These are phyloP conservation scores for Aspergillus sclerotioniger DNA, from an alignment of 495 filamentous ascomycete species.

Conservation along the genomic window DNA sequence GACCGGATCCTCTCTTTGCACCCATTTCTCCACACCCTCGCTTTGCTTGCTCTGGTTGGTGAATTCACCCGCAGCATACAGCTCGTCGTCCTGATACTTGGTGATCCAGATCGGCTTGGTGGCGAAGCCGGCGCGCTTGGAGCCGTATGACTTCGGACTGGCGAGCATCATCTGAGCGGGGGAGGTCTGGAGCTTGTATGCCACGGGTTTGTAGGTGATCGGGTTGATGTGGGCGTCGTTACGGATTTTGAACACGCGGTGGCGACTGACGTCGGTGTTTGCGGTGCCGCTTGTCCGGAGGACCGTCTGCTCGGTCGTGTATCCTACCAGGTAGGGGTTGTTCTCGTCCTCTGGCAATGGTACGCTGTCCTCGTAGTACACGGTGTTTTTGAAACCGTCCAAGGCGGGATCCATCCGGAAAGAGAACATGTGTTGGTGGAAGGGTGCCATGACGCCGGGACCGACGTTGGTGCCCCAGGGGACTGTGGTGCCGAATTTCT, in stretches of 20 bases:
- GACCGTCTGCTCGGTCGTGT: constrained; percentile 61
- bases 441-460: constrained; percentile 73
- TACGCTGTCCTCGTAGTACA: constrained; percentile 70
- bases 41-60: constrained; percentile 79
- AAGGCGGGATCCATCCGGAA: constrained; percentile 82
- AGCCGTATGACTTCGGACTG: constrained; percentile 65
- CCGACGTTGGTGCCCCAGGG: constrained; percentile 86
- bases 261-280: constrained; percentile 58
- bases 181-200: constrained; percentile 72
- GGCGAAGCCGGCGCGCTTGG: constrained; percentile 76
- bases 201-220: constrained; percentile 72
- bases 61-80: constrained; percentile 81
- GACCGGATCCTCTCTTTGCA: constrained; percentile 44
- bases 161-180: constrained; percentile 80
- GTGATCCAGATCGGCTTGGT: constrained; percentile 83
- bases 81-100: constrained; percentile 72
- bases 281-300: constrained; percentile 61
- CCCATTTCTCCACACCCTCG: constrained; percentile 40
- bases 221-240: constrained; percentile 66
- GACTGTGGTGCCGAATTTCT: constrained; percentile 39
- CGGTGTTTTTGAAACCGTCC: constrained; percentile 68
- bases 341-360: constrained; percentile 65
- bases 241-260: constrained; percentile 81
- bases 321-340: constrained; percentile 79
- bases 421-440: constrained; percentile 90